Conservation (phyloP, 345 rosid species). For the Eucalyptus pumila region DNA sequence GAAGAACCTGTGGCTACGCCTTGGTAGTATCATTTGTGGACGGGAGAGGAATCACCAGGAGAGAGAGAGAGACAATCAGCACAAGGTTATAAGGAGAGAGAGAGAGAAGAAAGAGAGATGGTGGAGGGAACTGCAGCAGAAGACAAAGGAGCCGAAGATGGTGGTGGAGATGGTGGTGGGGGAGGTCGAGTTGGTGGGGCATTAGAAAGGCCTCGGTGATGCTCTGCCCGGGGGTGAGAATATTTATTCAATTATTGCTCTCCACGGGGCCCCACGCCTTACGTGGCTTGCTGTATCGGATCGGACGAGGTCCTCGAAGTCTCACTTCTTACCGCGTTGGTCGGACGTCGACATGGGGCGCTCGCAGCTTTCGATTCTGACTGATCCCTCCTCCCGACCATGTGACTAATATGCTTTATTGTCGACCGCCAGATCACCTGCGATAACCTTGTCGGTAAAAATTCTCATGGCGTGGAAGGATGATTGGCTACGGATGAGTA, state of each 20-base stretch:
- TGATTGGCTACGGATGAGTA: neutral
- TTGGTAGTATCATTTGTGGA: constrained; percentile 50
- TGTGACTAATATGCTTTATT: accelerated
- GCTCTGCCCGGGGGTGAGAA: neutral
- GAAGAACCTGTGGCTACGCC: constrained; percentile 57
- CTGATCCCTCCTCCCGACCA: neutral
- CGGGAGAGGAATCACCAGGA: neutral
- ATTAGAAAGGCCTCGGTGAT: neutral
- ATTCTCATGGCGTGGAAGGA: neutral
- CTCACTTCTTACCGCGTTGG: neutral
- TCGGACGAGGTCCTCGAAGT: neutral
- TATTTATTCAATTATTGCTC: neutral
- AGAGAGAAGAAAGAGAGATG: neutral
- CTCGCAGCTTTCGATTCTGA: neutral
- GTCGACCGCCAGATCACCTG: neutral
- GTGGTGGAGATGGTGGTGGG: neutral
- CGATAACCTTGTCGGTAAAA: neutral
- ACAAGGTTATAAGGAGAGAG: neutral
- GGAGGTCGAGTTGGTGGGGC: neutral
- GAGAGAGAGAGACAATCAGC: neutral
- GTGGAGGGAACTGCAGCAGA: neutral
- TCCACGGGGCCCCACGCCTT: neutral
- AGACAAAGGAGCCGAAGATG: neutral
- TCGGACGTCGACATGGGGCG: neutral
- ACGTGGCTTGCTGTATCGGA: neutral